A percentile compares a stretch with the other conserved stretches of the same genome.
Evolutionary conservation across 768 basidiomycete genomes (phyloP).

Genomic region (Dendrothele bispora): DNA sequence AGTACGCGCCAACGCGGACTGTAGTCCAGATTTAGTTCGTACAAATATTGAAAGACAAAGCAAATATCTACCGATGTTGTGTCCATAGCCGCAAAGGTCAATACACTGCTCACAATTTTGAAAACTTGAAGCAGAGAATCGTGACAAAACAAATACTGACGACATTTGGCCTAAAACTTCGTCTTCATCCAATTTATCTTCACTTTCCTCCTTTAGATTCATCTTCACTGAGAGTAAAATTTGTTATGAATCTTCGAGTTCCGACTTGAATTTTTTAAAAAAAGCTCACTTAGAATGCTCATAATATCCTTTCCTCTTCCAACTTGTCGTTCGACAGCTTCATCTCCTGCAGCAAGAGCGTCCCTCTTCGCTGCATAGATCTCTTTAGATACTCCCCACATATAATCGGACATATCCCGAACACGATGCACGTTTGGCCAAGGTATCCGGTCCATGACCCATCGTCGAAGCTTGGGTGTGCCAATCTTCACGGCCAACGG

Average conservation of each 20-base stretch:
- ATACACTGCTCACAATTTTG: too few relatives aligned
- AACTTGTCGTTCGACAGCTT: constrained; percentile 23
- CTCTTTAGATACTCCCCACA: constrained; percentile 23
- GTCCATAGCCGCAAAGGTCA: constrained; percentile 42
- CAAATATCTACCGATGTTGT: constrained; percentile 35
- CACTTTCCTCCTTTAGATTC: constrained; percentile 15
- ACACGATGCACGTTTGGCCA: constrained; percentile 20
- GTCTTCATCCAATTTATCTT: constrained; percentile 23
- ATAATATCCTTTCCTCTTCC: constrained; percentile 36
- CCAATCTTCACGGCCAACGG: constrained; percentile 22
- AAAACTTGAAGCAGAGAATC: too few relatives aligned
- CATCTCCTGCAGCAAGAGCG: constrained; percentile 25
- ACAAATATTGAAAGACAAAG: too few relatives aligned
- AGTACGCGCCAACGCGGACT: too few relatives aligned
- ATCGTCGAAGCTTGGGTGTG: constrained; percentile 23
- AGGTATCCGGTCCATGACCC: constrained; percentile 24
- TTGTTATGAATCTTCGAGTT: background rate
- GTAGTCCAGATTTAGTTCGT: too few relatives aligned
- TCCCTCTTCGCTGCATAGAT: constrained; percentile 29
- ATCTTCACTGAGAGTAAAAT: constrained; percentile 7
- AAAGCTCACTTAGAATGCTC: constrained; percentile 31
- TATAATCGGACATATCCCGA: constrained; percentile 25
- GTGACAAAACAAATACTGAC: too few relatives aligned
- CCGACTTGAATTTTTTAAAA: background rate
- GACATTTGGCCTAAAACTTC: constrained; percentile 28